A percentile compares a stretch with the other conserved stretches of the same genome.
These are phyloP conservation scores for Talaromyces sp. DNA, from an alignment of 2,329 filamentous ascomycete genomes.

Conservation along the genomic window DNA sequence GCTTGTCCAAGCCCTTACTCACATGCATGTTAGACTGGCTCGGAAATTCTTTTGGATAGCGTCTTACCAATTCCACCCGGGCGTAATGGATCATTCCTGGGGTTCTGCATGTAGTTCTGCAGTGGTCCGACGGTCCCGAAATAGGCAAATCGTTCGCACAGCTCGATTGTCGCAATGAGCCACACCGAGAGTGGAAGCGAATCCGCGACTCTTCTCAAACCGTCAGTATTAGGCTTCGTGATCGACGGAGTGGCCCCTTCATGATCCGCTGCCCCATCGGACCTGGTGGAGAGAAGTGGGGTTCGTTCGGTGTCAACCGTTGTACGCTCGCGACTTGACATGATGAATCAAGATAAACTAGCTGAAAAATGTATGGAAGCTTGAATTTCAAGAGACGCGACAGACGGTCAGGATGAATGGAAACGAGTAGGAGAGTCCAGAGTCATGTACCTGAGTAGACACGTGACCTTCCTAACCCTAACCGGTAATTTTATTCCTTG, in stretches of 20 bases:
- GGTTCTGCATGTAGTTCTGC: neutral
- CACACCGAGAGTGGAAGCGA: neutral
- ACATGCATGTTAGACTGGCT: neutral
- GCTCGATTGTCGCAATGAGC: neutral
- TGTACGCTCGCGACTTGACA: too few species aligned
- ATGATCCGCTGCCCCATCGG: too few species aligned
- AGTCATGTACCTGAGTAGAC: too few species aligned
- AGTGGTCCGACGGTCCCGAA: neutral
- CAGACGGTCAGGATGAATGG: too few species aligned
- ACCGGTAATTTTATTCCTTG: neutral
- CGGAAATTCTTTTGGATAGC: neutral
- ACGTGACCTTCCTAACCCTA: neutral
- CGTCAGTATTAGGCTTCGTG: neutral
- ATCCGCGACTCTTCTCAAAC: neutral
- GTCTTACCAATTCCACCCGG: neutral
- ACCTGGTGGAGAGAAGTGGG: too few species aligned
- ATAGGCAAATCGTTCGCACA: slow-evolving; percentile 1
- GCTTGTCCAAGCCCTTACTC: neutral
- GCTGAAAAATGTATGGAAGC: too few species aligned
- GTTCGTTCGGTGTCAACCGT: too few species aligned
- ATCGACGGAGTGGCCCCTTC: too few species aligned
- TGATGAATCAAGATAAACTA: too few species aligned
- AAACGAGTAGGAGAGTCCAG: too few species aligned
- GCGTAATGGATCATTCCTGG: neutral
- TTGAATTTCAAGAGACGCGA: too few species aligned